Evolutionary conservation across 352 stramenopile species (phyloP).

Genomic region (Globisporangium sylvaticum): DNA sequence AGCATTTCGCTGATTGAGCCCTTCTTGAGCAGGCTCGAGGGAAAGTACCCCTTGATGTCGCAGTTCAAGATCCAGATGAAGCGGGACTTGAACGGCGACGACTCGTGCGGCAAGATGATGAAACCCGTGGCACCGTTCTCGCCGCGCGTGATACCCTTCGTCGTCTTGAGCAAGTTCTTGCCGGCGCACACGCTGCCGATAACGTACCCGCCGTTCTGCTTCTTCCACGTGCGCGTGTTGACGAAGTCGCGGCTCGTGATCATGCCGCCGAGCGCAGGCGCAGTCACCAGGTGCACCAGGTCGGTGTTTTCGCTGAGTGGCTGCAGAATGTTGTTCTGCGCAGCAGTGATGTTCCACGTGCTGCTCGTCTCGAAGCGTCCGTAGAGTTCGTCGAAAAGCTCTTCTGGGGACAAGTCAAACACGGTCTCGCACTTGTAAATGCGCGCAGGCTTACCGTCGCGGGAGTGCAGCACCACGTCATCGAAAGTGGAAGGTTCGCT

Average conservation of each 20-base stretch:
- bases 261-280: constrained; percentile 62
- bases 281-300: constrained; percentile 64
- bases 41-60: constrained; percentile 86
- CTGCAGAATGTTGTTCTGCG: constrained; percentile 72
- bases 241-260: constrained; percentile 83
- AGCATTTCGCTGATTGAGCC: constrained; percentile 72
- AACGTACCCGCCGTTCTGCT: constrained; percentile 70
- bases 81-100: constrained; percentile 71
- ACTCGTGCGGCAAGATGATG: constrained; percentile 69
- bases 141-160: constrained; percentile 70
- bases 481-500: constrained; percentile 59
- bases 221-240: constrained; percentile 69
- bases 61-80: constrained; percentile 83
- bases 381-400: constrained; percentile 78
- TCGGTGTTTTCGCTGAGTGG: constrained; percentile 68
- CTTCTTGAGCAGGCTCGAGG: constrained; percentile 72
- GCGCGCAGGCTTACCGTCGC: constrained; percentile 64
- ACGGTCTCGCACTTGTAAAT: constrained; percentile 75
- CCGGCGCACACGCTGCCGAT: constrained; percentile 60
- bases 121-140: constrained; percentile 76
- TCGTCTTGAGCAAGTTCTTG: constrained; percentile 64
- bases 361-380: constrained; percentile 72
- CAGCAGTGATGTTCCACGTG: constrained; percentile 72
- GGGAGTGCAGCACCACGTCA: constrained; percentile 56
- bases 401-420: constrained; percentile 63